Percentiles rank a stretch among this genome's conserved stretches.
Conservation (phyloP, 805 yeast species). For the Metschnikowia noctiluminum region DNA sequence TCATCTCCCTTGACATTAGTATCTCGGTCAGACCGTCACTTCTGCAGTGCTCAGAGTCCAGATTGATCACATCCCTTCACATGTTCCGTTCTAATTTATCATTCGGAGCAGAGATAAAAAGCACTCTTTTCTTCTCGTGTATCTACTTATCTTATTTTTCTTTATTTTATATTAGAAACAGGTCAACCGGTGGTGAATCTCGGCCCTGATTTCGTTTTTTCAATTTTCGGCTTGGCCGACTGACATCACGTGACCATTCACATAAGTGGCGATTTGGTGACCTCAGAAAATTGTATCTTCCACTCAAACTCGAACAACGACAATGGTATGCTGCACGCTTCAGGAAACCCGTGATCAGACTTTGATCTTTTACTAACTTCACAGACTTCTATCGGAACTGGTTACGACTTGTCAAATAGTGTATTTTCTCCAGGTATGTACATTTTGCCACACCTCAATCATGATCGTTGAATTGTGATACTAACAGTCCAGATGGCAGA, state of each 20-base stretch:
- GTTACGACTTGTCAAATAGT: slow-evolving; percentile 96
- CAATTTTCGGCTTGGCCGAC: no score
- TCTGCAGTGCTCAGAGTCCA: no score
- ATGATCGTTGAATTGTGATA: slow-evolving; percentile 18
- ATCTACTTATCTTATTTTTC: no score
- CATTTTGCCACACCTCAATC: background rate
- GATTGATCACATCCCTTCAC: no score
- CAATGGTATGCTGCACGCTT: slow-evolving; percentile 2
- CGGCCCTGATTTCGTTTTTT: no score
- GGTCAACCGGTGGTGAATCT: no score
- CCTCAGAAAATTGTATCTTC: background rate
- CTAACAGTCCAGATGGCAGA: slow-evolving; percentile 68
- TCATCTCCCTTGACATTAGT: no score
- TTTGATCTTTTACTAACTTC: slow-evolving; percentile 7
- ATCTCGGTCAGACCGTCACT: no score
- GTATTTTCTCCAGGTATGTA: slow-evolving; percentile 77
- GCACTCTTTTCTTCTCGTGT: no score
- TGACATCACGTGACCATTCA: slow-evolving; percentile 8
- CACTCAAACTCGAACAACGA: background rate
- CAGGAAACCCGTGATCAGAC: background rate
- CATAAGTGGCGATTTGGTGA: slow-evolving; percentile 11
- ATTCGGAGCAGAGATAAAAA: no score
- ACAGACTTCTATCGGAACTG: slow-evolving; percentile 89
- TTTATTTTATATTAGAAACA: no score
- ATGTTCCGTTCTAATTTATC: no score